Evolutionary conservation across 176 grass and related monocot genomes (phyloP), one percentile per base, ranked within the genome.

Genomic region (Leersia perrieri): DNA sequence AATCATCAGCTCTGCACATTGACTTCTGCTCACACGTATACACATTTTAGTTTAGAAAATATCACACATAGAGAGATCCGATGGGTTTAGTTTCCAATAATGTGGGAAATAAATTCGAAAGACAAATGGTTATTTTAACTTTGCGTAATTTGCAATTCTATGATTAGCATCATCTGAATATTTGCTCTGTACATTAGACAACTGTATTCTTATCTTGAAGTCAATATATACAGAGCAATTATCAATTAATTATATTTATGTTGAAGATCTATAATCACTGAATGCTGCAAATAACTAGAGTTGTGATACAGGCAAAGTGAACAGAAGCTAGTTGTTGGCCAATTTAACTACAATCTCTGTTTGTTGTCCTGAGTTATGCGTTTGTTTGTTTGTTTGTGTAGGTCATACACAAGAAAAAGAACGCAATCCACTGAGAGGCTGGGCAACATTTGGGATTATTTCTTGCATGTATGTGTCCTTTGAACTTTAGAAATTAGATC

Each of bases 401-500:
- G 95, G 76, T 80, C 92, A 93, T 58, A 82, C 7, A 72, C 92
- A 94, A 86, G 88, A 70, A 66, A 91, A 40, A 64, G 88, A 84
- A 69, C 67, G 66, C 75, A 74, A 93, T 86, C 42, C 81, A 33
- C 79, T 88, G 74, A 86, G 82, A 88, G 90, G 92, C 41, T 98
- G 92, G 95, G 95, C 84, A 34, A 91, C 75, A 65, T 94, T 94
- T 78, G 95, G 95, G 79, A 78, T 98, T 49, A 7, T 94, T 77
- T 93, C 81, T 77, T 94, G 92, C 92, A 77, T 98, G 95, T 98
- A 94, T 60, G 85, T 75, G 63, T 83, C 33, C 64, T 35, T 77
- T 74, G 29, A 78, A 77, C 72, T 70, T 68, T 66, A 58, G 30
- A 75, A 33, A 14, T 74, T 79, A 78, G 13, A 9, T 61, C 5